These are phyloP conservation scores for Neurospora sp. DNA, from an alignment of 495 filamentous ascomycete species.

Conservation along the genomic window DNA sequence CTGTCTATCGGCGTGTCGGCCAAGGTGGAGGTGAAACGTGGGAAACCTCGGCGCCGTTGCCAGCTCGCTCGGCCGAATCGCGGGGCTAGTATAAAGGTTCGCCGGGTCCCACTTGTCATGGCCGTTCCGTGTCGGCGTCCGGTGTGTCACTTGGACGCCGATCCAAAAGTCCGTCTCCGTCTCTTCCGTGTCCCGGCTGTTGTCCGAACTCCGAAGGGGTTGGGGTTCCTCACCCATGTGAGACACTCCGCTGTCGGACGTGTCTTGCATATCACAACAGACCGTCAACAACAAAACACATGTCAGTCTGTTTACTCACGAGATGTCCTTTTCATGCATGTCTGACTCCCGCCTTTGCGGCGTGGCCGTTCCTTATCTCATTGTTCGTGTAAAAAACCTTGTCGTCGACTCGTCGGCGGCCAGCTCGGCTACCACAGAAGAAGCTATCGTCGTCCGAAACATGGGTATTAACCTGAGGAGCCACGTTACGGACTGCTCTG, in stretches of 20 bases:
- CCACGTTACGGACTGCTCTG: neutral
- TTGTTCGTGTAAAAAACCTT: neutral
- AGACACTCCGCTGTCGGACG: neutral
- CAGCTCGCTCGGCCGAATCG: neutral
- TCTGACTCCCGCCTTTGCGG: neutral
- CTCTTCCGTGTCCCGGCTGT: neutral
- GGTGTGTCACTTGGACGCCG: neutral
- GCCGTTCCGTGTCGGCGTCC: neutral
- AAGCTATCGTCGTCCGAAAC: neutral
- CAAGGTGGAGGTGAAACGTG: neutral
- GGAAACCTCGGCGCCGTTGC: neutral
- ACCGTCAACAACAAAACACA: neutral
- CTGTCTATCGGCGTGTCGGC: neutral
- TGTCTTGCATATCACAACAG: neutral
- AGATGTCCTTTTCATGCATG: neutral
- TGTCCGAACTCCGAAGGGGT: neutral
- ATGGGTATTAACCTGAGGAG: neutral
- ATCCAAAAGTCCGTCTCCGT: neutral
- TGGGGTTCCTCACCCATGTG: neutral
- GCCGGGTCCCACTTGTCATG: neutral
- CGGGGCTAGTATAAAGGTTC: neutral
- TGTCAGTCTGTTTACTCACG: neutral
- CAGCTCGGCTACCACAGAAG: neutral
- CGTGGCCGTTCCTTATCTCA: neutral
- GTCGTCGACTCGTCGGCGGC: neutral